These are phyloP conservation scores for Thalassiosira livingstoniorum DNA, from an alignment of 352 stramenopile species.

Conservation along the genomic window DNA sequence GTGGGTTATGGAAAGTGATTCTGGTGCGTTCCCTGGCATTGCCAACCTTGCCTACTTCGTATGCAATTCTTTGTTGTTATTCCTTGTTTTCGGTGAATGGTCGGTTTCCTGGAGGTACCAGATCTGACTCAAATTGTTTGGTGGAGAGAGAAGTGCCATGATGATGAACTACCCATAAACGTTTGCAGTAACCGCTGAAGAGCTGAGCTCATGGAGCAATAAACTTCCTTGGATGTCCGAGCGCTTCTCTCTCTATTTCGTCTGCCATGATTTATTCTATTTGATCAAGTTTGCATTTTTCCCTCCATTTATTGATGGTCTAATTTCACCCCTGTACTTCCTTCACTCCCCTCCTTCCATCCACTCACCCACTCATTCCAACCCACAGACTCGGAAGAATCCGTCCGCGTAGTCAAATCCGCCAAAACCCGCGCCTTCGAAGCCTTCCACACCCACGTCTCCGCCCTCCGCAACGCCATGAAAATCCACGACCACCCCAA, in stretches of 20 bases:
- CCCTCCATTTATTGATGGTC: background rate
- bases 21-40: conserved; percentile 37
- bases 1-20: conserved; percentile 69
- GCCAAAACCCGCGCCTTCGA: conserved; percentile 92
- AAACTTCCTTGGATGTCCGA: conserved; percentile 60
- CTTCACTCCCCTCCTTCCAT: background rate
- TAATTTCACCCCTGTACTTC: conserved; percentile 2
- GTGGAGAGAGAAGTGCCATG: conserved; percentile 24
- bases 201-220: conserved; percentile 43
- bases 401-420: conserved; percentile 93
- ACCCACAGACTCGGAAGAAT: conserved; percentile 74
- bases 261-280: background rate
- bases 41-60: no score
- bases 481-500: conserved; percentile 96
- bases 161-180: conserved; percentile 59
- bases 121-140: background rate
- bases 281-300: background rate
- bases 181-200: conserved; percentile 54
- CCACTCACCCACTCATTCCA: background rate
- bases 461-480: conserved; percentile 89
- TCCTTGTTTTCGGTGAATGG: background rate
- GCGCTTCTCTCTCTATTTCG: conserved; percentile 16
- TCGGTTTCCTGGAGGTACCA: background rate
- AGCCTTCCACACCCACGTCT: conserved; percentile 74
- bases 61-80: no score